Base-by-base conservation (phyloP, 176 grass and related monocot genomes). In the Coix lacrymajobi region DNA sequence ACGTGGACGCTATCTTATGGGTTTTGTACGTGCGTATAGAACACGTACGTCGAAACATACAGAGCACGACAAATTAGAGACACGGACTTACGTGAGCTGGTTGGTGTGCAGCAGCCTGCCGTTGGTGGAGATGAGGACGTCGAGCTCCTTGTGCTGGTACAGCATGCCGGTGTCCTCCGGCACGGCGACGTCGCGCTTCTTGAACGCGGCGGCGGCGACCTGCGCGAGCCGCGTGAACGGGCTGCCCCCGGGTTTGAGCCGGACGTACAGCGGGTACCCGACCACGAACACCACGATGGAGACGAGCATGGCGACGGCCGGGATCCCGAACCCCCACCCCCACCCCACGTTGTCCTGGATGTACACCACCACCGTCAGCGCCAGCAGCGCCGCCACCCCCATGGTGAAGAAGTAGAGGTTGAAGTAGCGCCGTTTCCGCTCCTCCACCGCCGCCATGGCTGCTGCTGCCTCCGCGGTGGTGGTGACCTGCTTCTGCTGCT, bases 341-440 rank as follows among this genome's bases (percentile, higher is more conserved):
- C 92, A 94, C 11, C 92, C 89, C 3, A 91, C 84, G 54, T 94
- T 82, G 31, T 94, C 92, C 78, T 94, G 92, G 71, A 91, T 74
- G 80, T 94, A 94, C 69, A 94, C 86, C 62, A 94, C 84, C 40
- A 85, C 80, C 7, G 92, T 89, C 51, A 86, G 38, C 4, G 94
- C 91, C 78, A 90, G 56, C 73, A 97, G 71, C 69, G 62, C 66
- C 1, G 91, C 87, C 2, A 91, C 0, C 49, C 44, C 91, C 75
- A 86, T 83, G 0, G 63, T 67, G 85, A 97, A 92, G 89, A 92
- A 97, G 85, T 92, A 97, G 71, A 97, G 83, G 84, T 94, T 97
- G 82, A 97, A 97, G 84, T 86, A 94, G 17, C 15, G 75, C 85
- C 89, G 81, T 80, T 88, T 88, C 66, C 39, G 11, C 71, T 62